phyloP scores from a whole-genome alignment of 2,329 filamentous ascomycete genomes.

The Xylariaceae sp. region DNA sequence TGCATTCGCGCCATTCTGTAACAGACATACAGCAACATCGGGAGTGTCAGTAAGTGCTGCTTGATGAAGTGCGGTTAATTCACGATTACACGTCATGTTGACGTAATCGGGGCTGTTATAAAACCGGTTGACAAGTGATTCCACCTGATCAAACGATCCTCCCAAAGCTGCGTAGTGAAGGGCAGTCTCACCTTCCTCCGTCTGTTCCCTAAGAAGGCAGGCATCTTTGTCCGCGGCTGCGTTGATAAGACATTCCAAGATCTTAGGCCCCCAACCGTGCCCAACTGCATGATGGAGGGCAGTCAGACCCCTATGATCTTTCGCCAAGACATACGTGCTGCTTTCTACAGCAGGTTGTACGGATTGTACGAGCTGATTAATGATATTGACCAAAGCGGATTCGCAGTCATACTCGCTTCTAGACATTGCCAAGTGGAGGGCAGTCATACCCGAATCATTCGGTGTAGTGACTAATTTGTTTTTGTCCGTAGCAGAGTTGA shows the following conservation, averaged over 20 bases:
- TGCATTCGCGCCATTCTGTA: not conserved
- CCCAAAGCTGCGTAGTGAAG: not conserved
- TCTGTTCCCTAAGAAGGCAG: not conserved
- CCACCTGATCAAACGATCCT: not conserved
- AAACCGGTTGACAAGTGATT: not conserved
- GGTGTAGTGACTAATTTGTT: not conserved
- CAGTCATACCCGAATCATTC: no score
- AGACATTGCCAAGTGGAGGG: no score
- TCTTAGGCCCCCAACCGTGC: not conserved
- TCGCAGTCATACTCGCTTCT: no score
- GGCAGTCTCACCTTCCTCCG: not conserved
- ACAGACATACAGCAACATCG: not conserved
- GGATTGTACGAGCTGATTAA: no score
- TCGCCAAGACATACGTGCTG: no score
- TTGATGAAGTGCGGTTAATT: not conserved
- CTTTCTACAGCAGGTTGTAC: no score
- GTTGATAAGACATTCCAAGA: not conserved
- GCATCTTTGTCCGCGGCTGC: not conserved
- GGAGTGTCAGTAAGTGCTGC: not conserved
- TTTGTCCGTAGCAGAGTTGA: not conserved
- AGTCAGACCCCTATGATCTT: not conserved
- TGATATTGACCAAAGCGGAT: no score
- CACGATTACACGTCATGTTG: not conserved
- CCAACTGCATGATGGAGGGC: not conserved
- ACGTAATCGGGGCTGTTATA: not conserved